Conservation (phyloP, 1,284 basidiomycete genomes). For the Tylopilus microsporus region DNA sequence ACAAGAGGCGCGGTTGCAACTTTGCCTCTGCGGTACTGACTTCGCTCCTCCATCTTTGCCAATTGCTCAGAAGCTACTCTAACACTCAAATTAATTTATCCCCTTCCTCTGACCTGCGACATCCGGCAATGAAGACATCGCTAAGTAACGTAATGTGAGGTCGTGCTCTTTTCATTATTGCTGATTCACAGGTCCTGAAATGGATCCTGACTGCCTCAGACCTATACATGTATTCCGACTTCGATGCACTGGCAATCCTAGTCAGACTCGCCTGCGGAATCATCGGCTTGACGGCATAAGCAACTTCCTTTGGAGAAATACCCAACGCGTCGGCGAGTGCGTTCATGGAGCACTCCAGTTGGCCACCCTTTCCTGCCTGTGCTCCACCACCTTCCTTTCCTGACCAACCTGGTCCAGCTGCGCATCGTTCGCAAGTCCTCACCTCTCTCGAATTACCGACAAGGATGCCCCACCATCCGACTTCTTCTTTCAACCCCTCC, state of each 20-base stretch:
- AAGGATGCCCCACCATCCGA: constrained; percentile 26
- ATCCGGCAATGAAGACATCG: too few species aligned
- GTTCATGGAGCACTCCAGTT: constrained; percentile 50
- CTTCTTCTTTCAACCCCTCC: constrained; percentile 20
- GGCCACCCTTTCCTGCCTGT: not conserved
- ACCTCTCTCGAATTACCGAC: not conserved
- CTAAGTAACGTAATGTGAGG: too few species aligned
- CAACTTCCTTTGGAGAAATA: constrained; percentile 55
- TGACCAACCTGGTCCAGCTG: not conserved
- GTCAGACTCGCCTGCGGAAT: constrained; percentile 57
- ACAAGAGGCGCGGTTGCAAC: too few species aligned
- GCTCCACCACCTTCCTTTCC: not conserved
- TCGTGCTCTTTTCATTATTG: too few species aligned
- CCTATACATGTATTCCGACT: constrained; percentile 38
- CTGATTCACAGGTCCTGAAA: constrained; percentile 19
- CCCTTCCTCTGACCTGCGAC: too few species aligned
- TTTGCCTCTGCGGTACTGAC: too few species aligned
- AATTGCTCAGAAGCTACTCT: too few species aligned
- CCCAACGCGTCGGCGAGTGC: constrained; percentile 58
- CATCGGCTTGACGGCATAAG: constrained; percentile 53
- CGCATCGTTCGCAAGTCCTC: not conserved
- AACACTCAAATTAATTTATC: too few species aligned
- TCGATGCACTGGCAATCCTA: constrained; percentile 35
- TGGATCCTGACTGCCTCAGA: constrained; percentile 37
- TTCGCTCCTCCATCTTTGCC: too few species aligned